Evolutionary conservation across 208 protist genomes (phyloP).

Genomic region (Blastocrithidia nonstop): DNA sequence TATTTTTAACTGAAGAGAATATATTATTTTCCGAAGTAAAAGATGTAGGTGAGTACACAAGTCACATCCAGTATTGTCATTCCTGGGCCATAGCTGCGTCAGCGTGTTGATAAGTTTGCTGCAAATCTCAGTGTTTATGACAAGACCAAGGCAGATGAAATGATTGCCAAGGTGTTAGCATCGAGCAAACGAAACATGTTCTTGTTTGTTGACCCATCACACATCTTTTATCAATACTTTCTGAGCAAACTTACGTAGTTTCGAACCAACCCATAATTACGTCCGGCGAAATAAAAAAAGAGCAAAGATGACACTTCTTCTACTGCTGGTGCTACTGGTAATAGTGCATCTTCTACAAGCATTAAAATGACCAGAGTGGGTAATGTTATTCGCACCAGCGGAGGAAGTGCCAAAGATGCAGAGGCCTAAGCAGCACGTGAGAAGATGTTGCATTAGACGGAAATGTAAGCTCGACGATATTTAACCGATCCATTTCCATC

Average conservation of each 20-base stretch:
- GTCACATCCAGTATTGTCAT: constrained; percentile 48
- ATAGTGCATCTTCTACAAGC: too few species aligned
- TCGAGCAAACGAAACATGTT: constrained; percentile 62
- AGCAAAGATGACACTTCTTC: constrained; percentile 7
- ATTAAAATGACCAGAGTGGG: constrained; percentile 36
- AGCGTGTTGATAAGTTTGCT: constrained; percentile 60
- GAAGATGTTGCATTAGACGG: constrained; percentile 49
- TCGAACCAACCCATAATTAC: constrained; percentile 50
- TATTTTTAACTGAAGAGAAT: not conserved
- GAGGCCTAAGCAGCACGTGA: constrained; percentile 36
- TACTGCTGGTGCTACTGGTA: too few species aligned
- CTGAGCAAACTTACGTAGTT: constrained; percentile 70
- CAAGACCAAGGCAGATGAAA: constrained; percentile 62
- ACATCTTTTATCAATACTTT: constrained; percentile 85
- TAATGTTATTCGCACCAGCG: constrained; percentile 23
- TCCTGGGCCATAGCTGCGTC: constrained; percentile 63
- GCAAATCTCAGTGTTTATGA: constrained; percentile 48
- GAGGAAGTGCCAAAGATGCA: constrained; percentile 27
- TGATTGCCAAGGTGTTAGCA: constrained; percentile 65
- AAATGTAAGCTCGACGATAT: constrained; percentile 57
- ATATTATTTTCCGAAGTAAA: not conserved
- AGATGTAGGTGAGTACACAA: constrained; percentile 32
- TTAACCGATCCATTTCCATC: constrained; percentile 66
- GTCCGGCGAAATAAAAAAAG: constrained; percentile 13
- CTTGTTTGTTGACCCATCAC: constrained; percentile 60